Conservation (phyloP, 2,329 filamentous ascomycete species). For the Bipolaris zeicola region DNA sequence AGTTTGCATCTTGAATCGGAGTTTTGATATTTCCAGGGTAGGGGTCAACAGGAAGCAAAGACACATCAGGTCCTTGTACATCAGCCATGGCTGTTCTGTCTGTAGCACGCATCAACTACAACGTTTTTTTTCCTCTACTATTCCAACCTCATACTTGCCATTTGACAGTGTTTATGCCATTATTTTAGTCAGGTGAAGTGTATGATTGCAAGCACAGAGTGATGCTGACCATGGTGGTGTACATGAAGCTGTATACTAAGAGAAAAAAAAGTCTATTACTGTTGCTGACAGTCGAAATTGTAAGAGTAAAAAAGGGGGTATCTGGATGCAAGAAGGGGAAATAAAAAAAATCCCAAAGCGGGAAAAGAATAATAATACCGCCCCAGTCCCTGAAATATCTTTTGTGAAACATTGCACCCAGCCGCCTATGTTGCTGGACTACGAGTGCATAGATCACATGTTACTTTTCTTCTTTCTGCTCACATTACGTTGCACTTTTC, state of each 20-base stretch:
- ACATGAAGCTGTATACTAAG: background rate
- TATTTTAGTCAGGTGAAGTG: no score
- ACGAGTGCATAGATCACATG: background rate
- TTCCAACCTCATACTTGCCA: no score
- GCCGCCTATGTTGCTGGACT: no score
- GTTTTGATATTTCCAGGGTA: background rate
- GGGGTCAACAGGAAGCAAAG: background rate
- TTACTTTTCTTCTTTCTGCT: background rate
- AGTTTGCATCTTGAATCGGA: slow-evolving; percentile 11
- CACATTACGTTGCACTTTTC: slow-evolving; percentile 65
- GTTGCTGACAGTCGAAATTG: background rate
- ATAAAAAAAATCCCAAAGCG: background rate
- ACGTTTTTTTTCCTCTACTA: background rate
- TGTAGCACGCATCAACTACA: background rate
- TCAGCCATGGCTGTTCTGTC: background rate
- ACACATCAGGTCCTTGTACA: background rate
- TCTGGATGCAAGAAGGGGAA: background rate
- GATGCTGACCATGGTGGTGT: no score
- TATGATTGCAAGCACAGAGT: no score
- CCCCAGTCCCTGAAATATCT: background rate
- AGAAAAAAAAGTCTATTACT: background rate
- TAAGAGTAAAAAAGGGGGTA: background rate
- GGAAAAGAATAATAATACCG: background rate
- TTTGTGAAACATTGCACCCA: no score
- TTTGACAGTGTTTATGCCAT: no score